These are phyloP conservation scores for Epichloe bromicola DNA, from an alignment of 2,329 filamentous ascomycete species.

Conservation along the genomic window DNA sequence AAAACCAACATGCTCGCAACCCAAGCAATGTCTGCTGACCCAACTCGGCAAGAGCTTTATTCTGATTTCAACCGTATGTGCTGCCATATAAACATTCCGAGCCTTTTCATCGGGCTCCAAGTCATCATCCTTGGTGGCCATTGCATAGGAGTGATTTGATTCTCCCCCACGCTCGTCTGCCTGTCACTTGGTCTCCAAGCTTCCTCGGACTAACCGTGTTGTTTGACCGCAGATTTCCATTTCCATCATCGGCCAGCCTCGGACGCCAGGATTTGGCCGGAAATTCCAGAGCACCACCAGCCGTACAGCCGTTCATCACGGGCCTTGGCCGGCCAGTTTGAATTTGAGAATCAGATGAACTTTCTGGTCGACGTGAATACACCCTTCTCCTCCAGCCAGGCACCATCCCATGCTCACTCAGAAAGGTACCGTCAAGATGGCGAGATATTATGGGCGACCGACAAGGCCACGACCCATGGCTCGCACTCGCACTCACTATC, in stretches of 20 bases:
- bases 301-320: background rate
- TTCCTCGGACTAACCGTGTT: too few species aligned
- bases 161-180: too few species aligned
- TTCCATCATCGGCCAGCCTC: background rate
- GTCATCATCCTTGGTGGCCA: too few species aligned
- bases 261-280: background rate
- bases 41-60: background rate
- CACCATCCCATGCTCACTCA: background rate
- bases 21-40: constrained; percentile 1
- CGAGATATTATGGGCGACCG: background rate
- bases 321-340: background rate
- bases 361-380: background rate
- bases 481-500: background rate
- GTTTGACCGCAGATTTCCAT: background rate
- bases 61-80: background rate
- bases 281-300: too few species aligned
- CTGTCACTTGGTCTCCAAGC: too few species aligned
- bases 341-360: background rate
- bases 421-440: background rate
- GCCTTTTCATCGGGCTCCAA: too few species aligned
- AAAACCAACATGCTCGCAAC: constrained; percentile 1
- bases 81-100: background rate
- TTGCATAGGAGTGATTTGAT: too few species aligned
- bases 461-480: background rate
- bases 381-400: background rate